Conservation (phyloP, 179 eudicot genomes). For the Drosera spatulata region DNA sequence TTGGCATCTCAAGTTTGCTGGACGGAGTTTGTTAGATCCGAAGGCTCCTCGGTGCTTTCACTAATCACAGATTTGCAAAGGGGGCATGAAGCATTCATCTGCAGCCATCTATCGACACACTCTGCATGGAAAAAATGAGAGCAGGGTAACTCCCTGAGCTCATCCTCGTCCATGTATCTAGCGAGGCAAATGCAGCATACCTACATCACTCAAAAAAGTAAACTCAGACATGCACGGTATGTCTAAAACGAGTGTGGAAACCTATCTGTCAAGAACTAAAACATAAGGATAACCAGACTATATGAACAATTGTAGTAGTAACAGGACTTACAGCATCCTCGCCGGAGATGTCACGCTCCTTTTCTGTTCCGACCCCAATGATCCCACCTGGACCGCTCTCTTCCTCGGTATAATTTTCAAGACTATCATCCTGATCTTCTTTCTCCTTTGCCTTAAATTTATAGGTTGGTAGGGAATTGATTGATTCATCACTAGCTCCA, state of each 20-base stretch:
- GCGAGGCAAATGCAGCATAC: slow-evolving; percentile 76
- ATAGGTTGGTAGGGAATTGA: slow-evolving; percentile 62
- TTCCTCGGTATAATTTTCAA: slow-evolving; percentile 21
- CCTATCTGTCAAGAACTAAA: background rate
- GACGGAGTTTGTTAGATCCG: slow-evolving; percentile 21
- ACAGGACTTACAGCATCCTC: slow-evolving; percentile 74
- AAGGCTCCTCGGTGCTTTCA: slow-evolving; percentile 17
- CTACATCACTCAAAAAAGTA: slow-evolving; percentile 16
- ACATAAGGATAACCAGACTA: background rate
- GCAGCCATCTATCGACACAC: slow-evolving; percentile 80
- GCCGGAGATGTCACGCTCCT: slow-evolving; percentile 63
- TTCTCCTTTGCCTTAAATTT: slow-evolving; percentile 50
- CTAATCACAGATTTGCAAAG: slow-evolving; percentile 56
- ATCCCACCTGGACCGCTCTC: slow-evolving; percentile 47
- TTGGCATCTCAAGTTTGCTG: slow-evolving; percentile 15
- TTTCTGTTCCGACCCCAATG: slow-evolving; percentile 67
- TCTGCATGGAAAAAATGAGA: slow-evolving; percentile 66
- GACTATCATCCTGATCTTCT: slow-evolving; percentile 15
- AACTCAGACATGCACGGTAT: too few relatives aligned
- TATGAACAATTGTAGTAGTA: background rate
- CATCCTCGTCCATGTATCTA: slow-evolving; percentile 47
- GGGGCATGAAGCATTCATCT: slow-evolving; percentile 73
- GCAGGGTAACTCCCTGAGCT: slow-evolving; percentile 74
- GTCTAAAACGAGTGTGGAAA: too few relatives aligned
- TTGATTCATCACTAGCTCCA: slow-evolving; percentile 71